Percentiles rank a stretch among this genome's conserved stretches.
Conservation (phyloP, 1,284 basidiomycete species). For the Anthracocystis panici-leucophaei region DNA sequence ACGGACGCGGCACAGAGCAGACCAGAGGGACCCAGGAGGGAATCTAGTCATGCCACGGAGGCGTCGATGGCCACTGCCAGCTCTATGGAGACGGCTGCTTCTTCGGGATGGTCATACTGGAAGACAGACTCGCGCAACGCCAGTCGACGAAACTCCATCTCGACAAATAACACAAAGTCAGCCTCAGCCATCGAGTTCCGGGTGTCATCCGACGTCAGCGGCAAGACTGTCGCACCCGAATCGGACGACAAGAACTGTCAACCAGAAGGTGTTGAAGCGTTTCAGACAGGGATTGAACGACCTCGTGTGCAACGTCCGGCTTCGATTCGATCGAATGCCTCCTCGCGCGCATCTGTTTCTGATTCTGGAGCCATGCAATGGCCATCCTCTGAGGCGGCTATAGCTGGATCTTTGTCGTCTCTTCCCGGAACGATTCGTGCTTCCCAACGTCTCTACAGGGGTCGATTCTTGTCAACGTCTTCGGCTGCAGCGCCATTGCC, state of each 20-base stretch:
- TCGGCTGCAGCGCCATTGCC: conserved; percentile 16
- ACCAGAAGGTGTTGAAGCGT: conserved; percentile 23
- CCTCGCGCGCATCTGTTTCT: neutral
- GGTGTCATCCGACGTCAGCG: too few species aligned
- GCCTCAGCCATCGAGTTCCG: neutral
- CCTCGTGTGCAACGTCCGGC: neutral
- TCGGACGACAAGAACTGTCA: conserved; percentile 22
- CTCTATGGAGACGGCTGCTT: conserved; percentile 9
- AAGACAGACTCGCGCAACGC: conserved; percentile 1
- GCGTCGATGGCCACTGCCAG: conserved; percentile 5
- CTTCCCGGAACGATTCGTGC: neutral
- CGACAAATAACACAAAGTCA: neutral
- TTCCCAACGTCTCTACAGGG: conserved; percentile 13
- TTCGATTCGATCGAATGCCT: conserved; percentile 11
- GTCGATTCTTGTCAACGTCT: conserved; percentile 14
- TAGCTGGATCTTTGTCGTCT: conserved; percentile 1
- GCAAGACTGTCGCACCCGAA: conserved; percentile 5
- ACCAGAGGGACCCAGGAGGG: neutral
- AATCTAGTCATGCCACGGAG: conserved; percentile 1
- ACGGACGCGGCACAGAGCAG: neutral
- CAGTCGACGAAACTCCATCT: conserved; percentile 17
- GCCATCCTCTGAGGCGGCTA: neutral
- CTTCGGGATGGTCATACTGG: conserved; percentile 21
- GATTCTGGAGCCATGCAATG: conserved; percentile 8
- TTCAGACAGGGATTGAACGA: neutral